Percentiles rank a stretch among this genome's conserved stretches.
Conservation (phyloP, 768 basidiomycete species). For the Podaxis sp. region DNA sequence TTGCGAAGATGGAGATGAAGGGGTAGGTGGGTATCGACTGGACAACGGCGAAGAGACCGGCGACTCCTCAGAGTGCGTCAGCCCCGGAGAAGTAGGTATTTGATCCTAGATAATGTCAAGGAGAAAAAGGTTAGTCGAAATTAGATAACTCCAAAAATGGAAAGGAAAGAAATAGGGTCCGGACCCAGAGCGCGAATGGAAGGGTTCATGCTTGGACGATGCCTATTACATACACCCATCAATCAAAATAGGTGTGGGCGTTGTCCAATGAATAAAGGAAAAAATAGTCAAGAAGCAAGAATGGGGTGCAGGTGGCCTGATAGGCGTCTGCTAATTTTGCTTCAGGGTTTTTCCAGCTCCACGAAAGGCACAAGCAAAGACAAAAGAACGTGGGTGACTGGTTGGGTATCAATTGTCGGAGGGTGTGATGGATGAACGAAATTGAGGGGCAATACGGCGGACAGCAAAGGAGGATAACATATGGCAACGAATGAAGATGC, state of each 20-base stretch:
- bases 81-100: constrained; percentile 2
- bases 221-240: neutral
- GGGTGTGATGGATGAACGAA: neutral
- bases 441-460: neutral
- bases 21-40: constrained; percentile 11
- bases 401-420: neutral
- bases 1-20: constrained; percentile 11
- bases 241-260: neutral
- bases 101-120: constrained; percentile 5
- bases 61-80: constrained; percentile 8
- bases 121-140: neutral
- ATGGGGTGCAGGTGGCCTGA: neutral
- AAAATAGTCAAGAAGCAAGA: neutral
- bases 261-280: neutral
- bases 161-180: neutral
- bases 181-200: neutral
- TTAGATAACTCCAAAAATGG: neutral
- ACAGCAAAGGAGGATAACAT: neutral
- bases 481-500: neutral
- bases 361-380: neutral
- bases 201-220: neutral
- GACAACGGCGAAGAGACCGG: constrained; percentile 11
- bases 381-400: neutral
- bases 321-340: constrained; percentile 8
- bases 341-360: constrained; percentile 6